Evolutionary conservation across 208 protist species (phyloP), one percentile per base, ranked within the genome.

Genomic region (Dictyostelium gargantuum): DNA sequence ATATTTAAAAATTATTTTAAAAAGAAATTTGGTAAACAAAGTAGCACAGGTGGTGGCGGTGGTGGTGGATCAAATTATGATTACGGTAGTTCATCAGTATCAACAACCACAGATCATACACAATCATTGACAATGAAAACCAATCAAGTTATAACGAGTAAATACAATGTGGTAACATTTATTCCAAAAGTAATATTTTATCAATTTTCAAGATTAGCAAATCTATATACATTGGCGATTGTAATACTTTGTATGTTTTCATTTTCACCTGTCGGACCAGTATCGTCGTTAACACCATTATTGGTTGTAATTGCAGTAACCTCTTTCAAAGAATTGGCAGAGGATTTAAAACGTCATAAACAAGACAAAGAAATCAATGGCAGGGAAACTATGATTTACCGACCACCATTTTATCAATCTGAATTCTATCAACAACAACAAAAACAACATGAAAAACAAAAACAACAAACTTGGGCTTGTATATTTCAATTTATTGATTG

Each of bases 171-270:
- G 0, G 92, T 97, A 5, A 99, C 96, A 68, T 99, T 99, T 91
- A 40, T 99, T 1, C 97, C 98, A 73, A 96, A 98, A 66, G 99
- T 99, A 70, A 92, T 99, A 13, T 99, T 97, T 85, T 98, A 99
- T 93, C 99, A 99, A 96, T 99, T 99, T 85, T 91, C 94, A 0
- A 94, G 98, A 13, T 95, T 98, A 11, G 96, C 99, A 40, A 99
- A 99, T 94, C 95, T 98, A 38, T 99, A 99, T 93, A 99, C 99
- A 95, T 91, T 99, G 15, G 76, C 98, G 4, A 98, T 99, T 19
- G 95, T 97, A 9, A 91, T 96, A 42, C 93, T 99, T 3, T 98
- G 99, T 95, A 84, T 94, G 85, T 50, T 48, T 95, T 61, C 52
- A 61, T 95, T 97, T 29, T 98, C 98, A 3, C 98, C 98, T 0